Conservation (phyloP, 2,329 filamentous ascomycete genomes). For the Botrytis fragariae region DNA sequence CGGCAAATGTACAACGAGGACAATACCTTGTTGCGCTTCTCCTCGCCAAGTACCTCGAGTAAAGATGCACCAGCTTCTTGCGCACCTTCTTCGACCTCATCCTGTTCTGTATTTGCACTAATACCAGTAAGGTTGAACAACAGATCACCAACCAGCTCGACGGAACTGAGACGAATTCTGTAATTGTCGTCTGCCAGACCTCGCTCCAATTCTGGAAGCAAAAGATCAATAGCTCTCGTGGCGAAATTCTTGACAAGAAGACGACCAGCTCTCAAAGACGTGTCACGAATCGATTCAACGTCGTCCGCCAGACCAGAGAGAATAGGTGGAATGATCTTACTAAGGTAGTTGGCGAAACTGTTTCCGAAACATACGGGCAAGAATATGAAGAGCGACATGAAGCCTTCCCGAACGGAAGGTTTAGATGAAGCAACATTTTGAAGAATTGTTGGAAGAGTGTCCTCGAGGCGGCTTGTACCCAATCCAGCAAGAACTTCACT, state of each 20-base stretch:
- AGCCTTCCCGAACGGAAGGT: slow-evolving; percentile 87
- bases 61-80: slow-evolving; percentile 91
- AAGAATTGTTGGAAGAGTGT: slow-evolving; percentile 91
- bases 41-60: slow-evolving; percentile 88
- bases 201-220: slow-evolving; percentile 91
- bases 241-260: slow-evolving; percentile 98
- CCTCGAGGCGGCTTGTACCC: slow-evolving; percentile 87
- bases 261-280: slow-evolving; percentile 88
- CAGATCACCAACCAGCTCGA: slow-evolving; percentile 93
- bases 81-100: slow-evolving; percentile 74
- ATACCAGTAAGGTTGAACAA: slow-evolving; percentile 98
- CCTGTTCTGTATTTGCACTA: slow-evolving; percentile 74
- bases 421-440: slow-evolving; percentile 95
- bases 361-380: slow-evolving; percentile 98
- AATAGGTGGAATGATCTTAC: slow-evolving; percentile 93
- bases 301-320: slow-evolving; percentile 93
- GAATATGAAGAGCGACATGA: slow-evolving; percentile 99
- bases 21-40: slow-evolving; percentile 94
- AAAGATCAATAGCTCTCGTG: slow-evolving; percentile 85
- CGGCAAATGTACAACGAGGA: slow-evolving; percentile 98
- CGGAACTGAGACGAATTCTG: slow-evolving; percentile 95
- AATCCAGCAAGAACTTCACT: slow-evolving; percentile 94
- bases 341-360: slow-evolving; percentile 94
- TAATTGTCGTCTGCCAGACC: slow-evolving; percentile 97
- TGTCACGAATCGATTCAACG: slow-evolving; percentile 93